These are phyloP conservation scores for Tuber melanosporum DNA, from an alignment of 495 filamentous ascomycete species.

Conservation along the genomic window DNA sequence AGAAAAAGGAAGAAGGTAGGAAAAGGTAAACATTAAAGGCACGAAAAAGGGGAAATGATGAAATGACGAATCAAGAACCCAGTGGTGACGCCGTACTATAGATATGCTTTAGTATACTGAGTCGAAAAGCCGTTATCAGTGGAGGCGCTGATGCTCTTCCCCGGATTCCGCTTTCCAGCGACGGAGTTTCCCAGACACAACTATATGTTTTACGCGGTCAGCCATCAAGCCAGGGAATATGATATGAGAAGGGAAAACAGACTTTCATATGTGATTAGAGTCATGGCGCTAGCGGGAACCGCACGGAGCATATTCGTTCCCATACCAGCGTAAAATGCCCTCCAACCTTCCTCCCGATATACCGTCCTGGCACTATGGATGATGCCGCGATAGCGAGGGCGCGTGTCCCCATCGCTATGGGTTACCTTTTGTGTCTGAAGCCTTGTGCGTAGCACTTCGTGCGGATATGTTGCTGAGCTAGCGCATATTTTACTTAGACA, in stretches of 20 bases:
- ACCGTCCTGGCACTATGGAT: constrained; percentile 79
- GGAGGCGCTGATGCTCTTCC: neutral
- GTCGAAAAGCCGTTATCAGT: neutral
- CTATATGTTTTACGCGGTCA: neutral
- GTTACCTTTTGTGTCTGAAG: constrained; percentile 67
- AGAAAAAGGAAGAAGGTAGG: neutral
- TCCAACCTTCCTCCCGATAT: constrained; percentile 84
- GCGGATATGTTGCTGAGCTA: constrained; percentile 91
- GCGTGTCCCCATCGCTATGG: constrained; percentile 48
- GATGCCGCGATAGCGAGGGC: constrained; percentile 73
- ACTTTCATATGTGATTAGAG: constrained; percentile 88
- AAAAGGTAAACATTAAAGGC: neutral
- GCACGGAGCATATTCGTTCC: constrained; percentile 96
- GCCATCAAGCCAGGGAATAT: neutral
- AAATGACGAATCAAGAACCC: neutral
- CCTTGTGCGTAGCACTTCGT: constrained; percentile 87
- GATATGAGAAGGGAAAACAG: neutral
- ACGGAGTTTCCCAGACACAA: neutral
- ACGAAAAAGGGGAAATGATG: neutral
- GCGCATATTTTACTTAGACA: constrained; percentile 91
- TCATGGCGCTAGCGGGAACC: constrained; percentile 90
- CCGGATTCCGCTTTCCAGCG: neutral
- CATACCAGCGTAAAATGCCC: constrained; percentile 95
- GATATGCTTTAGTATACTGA: neutral
- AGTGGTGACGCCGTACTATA: neutral